These are phyloP conservation scores for Cylindrodendrum hubeiense DNA, from an alignment of 2,329 filamentous ascomycete genomes.

Conservation along the genomic window DNA sequence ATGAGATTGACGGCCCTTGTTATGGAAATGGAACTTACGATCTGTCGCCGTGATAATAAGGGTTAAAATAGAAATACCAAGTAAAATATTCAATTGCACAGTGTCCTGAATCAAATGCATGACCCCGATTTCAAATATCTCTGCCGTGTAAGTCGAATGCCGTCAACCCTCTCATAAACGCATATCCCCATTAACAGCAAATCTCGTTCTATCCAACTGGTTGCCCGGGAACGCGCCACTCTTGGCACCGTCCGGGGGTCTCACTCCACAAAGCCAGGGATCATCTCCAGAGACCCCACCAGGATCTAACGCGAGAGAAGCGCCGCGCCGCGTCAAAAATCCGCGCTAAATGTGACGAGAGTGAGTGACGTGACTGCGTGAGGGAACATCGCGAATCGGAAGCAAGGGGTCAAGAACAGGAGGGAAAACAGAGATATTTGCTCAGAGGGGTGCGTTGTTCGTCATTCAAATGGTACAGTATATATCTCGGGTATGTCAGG, in stretches of 20 bases:
- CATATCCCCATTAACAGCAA: conserved; percentile 4
- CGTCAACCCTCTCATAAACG: conserved; percentile 1
- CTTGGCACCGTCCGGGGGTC: conserved; percentile 19
- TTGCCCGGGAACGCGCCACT: conserved; percentile 24
- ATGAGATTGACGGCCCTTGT: conserved; percentile 6
- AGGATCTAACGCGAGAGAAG: conserved; percentile 37
- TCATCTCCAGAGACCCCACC: conserved; percentile 11
- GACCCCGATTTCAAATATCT: neutral
- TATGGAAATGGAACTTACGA: conserved; percentile 9
- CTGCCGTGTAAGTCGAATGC: neutral
- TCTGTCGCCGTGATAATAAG: neutral
- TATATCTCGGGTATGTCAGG: conserved; percentile 36
- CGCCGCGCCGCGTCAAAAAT: conserved; percentile 19
- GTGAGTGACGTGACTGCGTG: neutral
- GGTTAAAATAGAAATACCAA: neutral
- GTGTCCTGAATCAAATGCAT: neutral
- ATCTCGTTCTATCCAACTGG: neutral
- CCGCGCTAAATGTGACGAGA: conserved; percentile 17
- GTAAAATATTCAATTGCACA: neutral
- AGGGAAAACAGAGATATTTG: neutral
- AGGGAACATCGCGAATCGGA: neutral
- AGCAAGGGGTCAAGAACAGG: neutral
- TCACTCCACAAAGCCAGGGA: conserved; percentile 30
- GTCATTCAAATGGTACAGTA: conserved; percentile 29
- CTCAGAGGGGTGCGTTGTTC: conserved; percentile 28